phyloP scores from a whole-genome alignment of 441 rosid species.

The Raphanus hybrid region DNA sequence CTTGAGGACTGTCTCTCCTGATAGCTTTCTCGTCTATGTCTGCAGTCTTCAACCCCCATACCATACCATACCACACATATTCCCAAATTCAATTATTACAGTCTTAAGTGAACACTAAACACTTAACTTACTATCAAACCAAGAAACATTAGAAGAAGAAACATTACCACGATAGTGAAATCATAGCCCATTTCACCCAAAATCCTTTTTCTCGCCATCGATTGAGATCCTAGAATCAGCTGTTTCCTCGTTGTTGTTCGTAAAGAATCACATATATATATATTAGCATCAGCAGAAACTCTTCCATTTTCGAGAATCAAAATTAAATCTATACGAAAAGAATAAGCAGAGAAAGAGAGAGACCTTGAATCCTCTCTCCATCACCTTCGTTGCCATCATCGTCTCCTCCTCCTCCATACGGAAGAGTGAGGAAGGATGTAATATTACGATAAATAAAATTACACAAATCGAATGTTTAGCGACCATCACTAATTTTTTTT shows the following conservation, averaged over 20 bases:
- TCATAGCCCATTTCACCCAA: slow-evolving; percentile 71
- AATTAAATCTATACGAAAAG: background rate
- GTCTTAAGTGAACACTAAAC: background rate
- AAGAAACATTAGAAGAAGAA: background rate
- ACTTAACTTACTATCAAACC: background rate
- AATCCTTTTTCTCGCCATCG: slow-evolving; percentile 61
- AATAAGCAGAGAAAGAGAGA: background rate
- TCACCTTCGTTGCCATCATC: slow-evolving; percentile 15
- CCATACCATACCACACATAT: slow-evolving; percentile 3
- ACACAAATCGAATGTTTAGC: background rate
- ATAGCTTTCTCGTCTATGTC: slow-evolving; percentile 73
- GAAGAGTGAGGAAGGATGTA: background rate
- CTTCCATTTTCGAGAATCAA: background rate
- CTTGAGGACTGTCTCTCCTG: slow-evolving; percentile 66
- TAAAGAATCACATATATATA: background rate
- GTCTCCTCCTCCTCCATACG: slow-evolving; percentile 1
- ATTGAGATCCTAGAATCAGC: slow-evolving; percentile 68
- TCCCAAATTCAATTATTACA: background rate
- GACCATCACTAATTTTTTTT: background rate
- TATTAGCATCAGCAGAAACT: background rate
- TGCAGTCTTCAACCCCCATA: slow-evolving; percentile 54
- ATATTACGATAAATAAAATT: background rate
- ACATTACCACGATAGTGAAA: slow-evolving; percentile 55
- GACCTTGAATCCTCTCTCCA: slow-evolving; percentile 42
- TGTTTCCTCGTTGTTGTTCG: slow-evolving; percentile 31